Percentiles rank a stretch among this genome's conserved stretches.
These are phyloP conservation scores for Zarea fungicola DNA, from an alignment of 2,329 filamentous ascomycete genomes.

Conservation along the genomic window DNA sequence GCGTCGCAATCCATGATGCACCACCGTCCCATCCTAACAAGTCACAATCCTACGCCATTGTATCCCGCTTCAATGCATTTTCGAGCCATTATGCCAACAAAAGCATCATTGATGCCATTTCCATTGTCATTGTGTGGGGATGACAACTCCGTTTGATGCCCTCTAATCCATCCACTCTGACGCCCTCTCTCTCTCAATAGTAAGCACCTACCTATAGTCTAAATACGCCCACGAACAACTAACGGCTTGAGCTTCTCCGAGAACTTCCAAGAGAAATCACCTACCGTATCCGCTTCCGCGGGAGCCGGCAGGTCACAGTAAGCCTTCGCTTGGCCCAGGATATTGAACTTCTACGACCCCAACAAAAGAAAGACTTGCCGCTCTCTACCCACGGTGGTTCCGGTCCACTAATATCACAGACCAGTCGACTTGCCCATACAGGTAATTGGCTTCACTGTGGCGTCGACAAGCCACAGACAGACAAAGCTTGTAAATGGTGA, in stretches of 20 bases:
- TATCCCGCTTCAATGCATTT: not conserved
- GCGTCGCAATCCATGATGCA: too few species aligned
- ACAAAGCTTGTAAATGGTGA: conserved; percentile 6
- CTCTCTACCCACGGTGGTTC: not conserved
- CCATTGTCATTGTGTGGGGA: not conserved
- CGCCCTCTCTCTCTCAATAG: not conserved
- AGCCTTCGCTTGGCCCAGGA: too few species aligned
- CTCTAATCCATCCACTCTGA: too few species aligned
- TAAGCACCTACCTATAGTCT: not conserved
- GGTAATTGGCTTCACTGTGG: not conserved
- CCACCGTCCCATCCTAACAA: conserved; percentile 1
- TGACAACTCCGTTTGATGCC: too few species aligned
- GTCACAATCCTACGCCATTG: conserved; percentile 1
- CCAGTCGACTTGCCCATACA: not conserved
- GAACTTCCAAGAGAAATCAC: too few species aligned
- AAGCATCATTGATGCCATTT: not conserved
- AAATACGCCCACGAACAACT: not conserved
- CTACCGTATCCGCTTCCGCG: conserved; percentile 2
- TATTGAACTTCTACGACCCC: not conserved
- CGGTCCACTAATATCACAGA: not conserved
- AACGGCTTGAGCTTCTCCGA: too few species aligned
- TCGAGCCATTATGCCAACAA: not conserved
- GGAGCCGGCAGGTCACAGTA: conserved; percentile 6
- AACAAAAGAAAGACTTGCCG: conserved; percentile 3
- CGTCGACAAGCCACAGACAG: not conserved